These are phyloP conservation scores for Cyathus striatus DNA, from an alignment of 768 basidiomycete genomes.

Conservation along the genomic window DNA sequence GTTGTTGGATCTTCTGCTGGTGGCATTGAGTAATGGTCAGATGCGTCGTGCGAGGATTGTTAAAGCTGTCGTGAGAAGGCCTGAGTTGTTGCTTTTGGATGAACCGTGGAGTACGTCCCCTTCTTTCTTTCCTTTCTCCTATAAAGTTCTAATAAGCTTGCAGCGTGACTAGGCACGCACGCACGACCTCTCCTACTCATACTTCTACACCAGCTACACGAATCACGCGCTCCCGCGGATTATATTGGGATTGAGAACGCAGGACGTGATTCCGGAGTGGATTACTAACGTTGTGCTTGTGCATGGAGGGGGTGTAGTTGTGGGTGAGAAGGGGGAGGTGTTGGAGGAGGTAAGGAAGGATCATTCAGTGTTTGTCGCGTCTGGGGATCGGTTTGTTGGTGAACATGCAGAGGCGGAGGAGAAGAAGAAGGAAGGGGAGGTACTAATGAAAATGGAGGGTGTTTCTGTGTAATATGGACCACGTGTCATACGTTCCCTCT, in stretches of 20 bases:
- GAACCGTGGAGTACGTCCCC: slow-evolving; percentile 76
- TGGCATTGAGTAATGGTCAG: slow-evolving; percentile 90
- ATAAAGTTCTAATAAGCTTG: background rate
- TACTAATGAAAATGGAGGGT: slow-evolving; percentile 55
- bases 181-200: slow-evolving; percentile 52
- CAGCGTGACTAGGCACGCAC: slow-evolving; percentile 73
- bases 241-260: slow-evolving; percentile 54
- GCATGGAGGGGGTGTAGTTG: slow-evolving; percentile 40
- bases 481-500: slow-evolving; percentile 39
- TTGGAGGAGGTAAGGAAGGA: slow-evolving; percentile 10
- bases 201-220: slow-evolving; percentile 53
- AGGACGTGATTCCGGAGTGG: slow-evolving; percentile 72
- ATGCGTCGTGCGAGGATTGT: slow-evolving; percentile 82
- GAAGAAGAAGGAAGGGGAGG: slow-evolving; percentile 7
- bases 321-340: slow-evolving; percentile 47
- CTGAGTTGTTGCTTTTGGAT: slow-evolving; percentile 79
- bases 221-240: slow-evolving; percentile 46
- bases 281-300: slow-evolving; percentile 64
- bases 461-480: slow-evolving; percentile 71
- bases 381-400: too few species aligned
- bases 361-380: too few species aligned
- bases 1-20: slow-evolving; percentile 76
- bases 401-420: background rate
- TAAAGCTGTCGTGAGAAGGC: slow-evolving; percentile 62
- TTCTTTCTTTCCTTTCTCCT: background rate